These are phyloP conservation scores for Cytospora schulzeri DNA, from an alignment of 2,329 filamentous ascomycete genomes.

Conservation along the genomic window DNA sequence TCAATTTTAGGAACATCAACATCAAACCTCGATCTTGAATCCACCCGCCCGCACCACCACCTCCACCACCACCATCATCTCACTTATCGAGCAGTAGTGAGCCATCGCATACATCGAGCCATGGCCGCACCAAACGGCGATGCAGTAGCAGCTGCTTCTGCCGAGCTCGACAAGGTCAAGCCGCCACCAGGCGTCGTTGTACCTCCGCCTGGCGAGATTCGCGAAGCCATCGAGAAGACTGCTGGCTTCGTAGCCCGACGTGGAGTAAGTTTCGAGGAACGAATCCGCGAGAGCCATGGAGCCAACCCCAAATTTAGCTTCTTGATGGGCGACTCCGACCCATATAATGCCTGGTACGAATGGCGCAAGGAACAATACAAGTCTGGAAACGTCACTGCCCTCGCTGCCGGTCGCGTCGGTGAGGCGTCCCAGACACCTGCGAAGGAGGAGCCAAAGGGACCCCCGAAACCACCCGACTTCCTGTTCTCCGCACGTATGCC, in stretches of 20 bases:
- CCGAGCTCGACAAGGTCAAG: constrained; percentile 68
- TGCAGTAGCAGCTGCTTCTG: constrained; percentile 47
- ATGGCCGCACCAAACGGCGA: constrained; percentile 55
- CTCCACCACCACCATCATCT: constrained; percentile 28
- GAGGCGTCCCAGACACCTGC: constrained; percentile 57
- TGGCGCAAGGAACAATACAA: constrained; percentile 89
- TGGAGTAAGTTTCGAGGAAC: constrained; percentile 73
- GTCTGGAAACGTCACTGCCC: constrained; percentile 76
- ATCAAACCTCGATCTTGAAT: constrained; percentile 26
- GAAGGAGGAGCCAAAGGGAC: constrained; percentile 74
- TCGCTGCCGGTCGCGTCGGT: constrained; percentile 73
- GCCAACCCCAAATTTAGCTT: constrained; percentile 92
- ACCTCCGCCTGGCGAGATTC: constrained; percentile 82
- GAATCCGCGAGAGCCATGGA: constrained; percentile 82
- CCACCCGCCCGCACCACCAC: neutral
- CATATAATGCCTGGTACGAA: constrained; percentile 85
- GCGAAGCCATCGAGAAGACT: constrained; percentile 86
- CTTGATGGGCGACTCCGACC: constrained; percentile 75
- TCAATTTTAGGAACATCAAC: constrained; percentile 1
- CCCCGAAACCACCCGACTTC: constrained; percentile 82
- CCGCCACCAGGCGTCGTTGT: constrained; percentile 82
- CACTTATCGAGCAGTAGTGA: constrained; percentile 29
- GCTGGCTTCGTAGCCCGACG: constrained; percentile 83
- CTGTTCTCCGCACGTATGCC: constrained; percentile 96
- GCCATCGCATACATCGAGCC: constrained; percentile 24